phyloP scores from a whole-genome alignment of 176 grass and related monocot species.

The Cenchrus purpureus region DNA sequence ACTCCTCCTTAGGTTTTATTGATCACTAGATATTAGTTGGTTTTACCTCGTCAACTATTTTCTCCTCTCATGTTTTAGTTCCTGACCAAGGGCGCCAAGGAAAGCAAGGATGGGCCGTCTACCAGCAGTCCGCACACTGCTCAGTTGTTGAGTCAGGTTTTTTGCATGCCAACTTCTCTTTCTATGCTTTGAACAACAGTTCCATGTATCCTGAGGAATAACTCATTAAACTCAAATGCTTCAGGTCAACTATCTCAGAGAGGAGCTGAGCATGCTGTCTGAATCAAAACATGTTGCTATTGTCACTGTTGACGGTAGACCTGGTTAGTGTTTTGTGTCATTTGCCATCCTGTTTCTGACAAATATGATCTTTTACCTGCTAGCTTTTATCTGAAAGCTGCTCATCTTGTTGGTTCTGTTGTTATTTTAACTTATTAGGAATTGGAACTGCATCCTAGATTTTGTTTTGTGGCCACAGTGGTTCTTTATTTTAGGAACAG shows the following conservation, averaged over 20 bases:
- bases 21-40: not conserved
- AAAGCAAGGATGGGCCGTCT: conserved; percentile 40
- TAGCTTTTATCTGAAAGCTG: not conserved
- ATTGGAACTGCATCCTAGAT: not conserved
- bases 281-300: conserved; percentile 50
- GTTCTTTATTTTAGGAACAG: not conserved
- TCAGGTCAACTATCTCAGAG: conserved; percentile 67
- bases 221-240: not conserved
- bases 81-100: conserved; percentile 38
- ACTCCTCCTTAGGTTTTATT: not conserved
- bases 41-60: not conserved
- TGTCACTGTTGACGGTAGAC: conserved; percentile 50
- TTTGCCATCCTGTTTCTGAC: not conserved
- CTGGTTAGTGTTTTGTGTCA: conserved; percentile 47
- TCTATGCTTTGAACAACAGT: not conserved
- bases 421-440: not conserved
- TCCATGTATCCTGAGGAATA: not conserved
- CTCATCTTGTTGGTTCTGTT: not conserved
- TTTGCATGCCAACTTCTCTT: not conserved
- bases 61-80: conserved; percentile 34
- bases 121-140: conserved; percentile 39
- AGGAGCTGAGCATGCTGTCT: conserved; percentile 57
- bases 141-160: conserved; percentile 53
- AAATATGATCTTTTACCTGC: not conserved
- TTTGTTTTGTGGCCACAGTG: not conserved